Conservation (phyloP, 148 eudicot genomes). For the Camellia granthamiana region DNA sequence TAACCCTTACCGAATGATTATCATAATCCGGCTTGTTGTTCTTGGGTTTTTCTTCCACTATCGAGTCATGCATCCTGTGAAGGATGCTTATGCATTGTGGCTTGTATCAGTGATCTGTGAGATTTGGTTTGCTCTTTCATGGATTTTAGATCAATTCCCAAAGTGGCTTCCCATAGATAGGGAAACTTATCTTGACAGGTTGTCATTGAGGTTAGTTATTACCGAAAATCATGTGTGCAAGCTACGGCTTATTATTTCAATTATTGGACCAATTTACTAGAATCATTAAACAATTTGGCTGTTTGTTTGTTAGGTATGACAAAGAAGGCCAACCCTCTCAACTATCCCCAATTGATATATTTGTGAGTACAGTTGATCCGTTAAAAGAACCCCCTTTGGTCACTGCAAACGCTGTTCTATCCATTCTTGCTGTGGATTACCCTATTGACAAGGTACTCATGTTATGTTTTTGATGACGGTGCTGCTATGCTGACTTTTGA, state of each 20-base stretch:
- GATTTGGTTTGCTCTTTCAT: slow-evolving; percentile 39
- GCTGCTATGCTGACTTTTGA: slow-evolving; percentile 38
- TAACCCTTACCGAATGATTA: slow-evolving; percentile 34
- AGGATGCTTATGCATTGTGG: slow-evolving; percentile 38
- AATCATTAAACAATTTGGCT: not conserved
- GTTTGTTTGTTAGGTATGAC: slow-evolving; percentile 24
- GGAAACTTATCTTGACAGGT: slow-evolving; percentile 37
- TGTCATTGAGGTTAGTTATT: slow-evolving; percentile 31
- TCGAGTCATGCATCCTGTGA: slow-evolving; percentile 28
- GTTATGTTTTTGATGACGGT: slow-evolving; percentile 36
- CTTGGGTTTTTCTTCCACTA: slow-evolving; percentile 36
- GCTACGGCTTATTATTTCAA: not conserved
- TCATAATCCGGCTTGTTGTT: slow-evolving; percentile 29
- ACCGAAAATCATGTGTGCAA: not conserved
- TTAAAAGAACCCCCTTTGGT: slow-evolving; percentile 31
- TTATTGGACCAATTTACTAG: not conserved
- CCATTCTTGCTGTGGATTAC: slow-evolving; percentile 34
- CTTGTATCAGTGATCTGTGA: slow-evolving; percentile 36
- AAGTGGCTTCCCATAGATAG: slow-evolving; percentile 34
- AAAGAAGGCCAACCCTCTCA: slow-evolving; percentile 29
- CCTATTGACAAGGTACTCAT: slow-evolving; percentile 30
- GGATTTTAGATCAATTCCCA: slow-evolving; percentile 40
- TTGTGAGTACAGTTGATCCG: slow-evolving; percentile 33
- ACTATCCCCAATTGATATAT: slow-evolving; percentile 24
- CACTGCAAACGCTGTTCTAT: slow-evolving; percentile 33